These are phyloP conservation scores for Lathyrus oleraceus DNA, from an alignment of 306 rosid genomes.

Conservation along the genomic window DNA sequence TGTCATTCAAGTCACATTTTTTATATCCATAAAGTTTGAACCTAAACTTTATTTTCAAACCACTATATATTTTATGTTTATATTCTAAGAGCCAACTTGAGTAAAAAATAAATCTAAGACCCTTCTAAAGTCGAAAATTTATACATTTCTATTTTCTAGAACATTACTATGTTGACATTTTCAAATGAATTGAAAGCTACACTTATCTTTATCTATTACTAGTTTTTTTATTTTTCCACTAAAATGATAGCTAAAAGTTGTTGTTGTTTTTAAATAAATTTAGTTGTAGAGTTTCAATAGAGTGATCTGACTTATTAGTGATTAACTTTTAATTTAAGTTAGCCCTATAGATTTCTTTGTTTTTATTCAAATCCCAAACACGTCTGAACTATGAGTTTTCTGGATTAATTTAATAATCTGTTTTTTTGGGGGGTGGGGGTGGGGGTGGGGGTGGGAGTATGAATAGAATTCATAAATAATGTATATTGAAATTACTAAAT, in stretches of 20 bases:
- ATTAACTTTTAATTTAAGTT: background rate
- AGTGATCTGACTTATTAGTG: background rate
- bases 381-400: background rate
- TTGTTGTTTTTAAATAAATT: background rate
- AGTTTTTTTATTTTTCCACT: background rate
- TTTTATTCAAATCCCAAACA: background rate
- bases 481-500: too few species aligned
- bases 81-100: too few species aligned
- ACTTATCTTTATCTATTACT: background rate
- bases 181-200: background rate
- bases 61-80: too few species aligned
- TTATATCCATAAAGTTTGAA: too few species aligned
- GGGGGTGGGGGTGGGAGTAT: too few species aligned
- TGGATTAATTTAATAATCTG: background rate
- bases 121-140: background rate
- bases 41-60: too few species aligned
- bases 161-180: slow-evolving; percentile 4
- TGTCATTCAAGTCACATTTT: too few species aligned
- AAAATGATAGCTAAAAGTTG: background rate
- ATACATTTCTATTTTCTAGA: slow-evolving; percentile 6
- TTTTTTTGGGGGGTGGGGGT: too few species aligned
- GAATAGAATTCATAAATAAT: background rate
- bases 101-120: too few species aligned
- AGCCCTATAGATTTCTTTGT: background rate
- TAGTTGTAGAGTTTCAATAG: background rate